Conservation (phyloP, 352 stramenopile species). For the Peronospora tabacina region DNA sequence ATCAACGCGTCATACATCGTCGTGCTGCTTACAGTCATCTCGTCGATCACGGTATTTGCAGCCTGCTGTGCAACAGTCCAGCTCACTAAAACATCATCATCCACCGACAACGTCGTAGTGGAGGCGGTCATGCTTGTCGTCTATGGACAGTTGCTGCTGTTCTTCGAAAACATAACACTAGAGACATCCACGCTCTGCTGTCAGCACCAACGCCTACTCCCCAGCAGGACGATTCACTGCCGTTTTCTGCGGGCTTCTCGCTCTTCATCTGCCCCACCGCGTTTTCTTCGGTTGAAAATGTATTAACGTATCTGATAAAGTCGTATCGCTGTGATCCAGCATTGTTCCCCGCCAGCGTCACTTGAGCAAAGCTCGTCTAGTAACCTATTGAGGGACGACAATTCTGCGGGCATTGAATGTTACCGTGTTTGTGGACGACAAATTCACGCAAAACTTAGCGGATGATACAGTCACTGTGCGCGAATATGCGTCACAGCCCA, state of each 20-base stretch:
- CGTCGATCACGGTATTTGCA: too few species aligned
- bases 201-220: conserved; percentile 25
- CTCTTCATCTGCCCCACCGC: conserved; percentile 16
- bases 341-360: conserved; percentile 33
- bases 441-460: conserved; percentile 26
- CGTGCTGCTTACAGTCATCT: too few species aligned
- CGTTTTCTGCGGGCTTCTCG: conserved; percentile 24
- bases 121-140: conserved; percentile 11
- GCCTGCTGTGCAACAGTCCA: too few species aligned
- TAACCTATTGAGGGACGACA: conserved; percentile 22
- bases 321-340: conserved; percentile 36
- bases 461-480: conserved; percentile 20
- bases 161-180: conserved; percentile 27
- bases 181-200: conserved; percentile 14
- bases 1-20: too few species aligned
- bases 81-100: conserved; percentile 9
- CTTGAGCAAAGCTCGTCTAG: conserved; percentile 37
- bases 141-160: conserved; percentile 29
- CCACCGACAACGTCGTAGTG: conserved; percentile 19
- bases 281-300: conserved; percentile 32
- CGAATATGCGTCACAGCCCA: conserved; percentile 43
- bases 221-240: conserved; percentile 42
- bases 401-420: conserved; percentile 31
- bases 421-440: conserved; percentile 21
- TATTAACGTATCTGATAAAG: conserved; percentile 38